These are phyloP conservation scores for Calcarisporium arbuscula DNA, from an alignment of 2,329 filamentous ascomycete genomes.

Conservation along the genomic window DNA sequence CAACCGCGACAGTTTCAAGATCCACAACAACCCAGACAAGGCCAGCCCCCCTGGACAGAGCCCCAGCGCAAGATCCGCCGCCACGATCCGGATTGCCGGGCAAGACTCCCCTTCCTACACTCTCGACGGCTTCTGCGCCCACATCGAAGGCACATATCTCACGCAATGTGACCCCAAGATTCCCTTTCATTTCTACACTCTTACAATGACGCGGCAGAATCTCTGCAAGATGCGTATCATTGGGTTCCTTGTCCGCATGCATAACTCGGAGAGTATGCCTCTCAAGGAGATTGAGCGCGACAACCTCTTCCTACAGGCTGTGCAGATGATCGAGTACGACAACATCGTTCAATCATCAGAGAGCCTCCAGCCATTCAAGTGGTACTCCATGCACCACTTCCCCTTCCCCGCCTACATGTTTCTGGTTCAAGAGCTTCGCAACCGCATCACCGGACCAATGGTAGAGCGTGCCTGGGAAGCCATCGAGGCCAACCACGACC, in stretches of 20 bases:
- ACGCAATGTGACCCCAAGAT: conserved; percentile 51
- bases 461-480: conserved; percentile 54
- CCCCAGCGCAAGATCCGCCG: conserved; percentile 16
- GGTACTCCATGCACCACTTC: conserved; percentile 55
- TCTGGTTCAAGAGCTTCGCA: conserved; percentile 48
- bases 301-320: conserved; percentile 46
- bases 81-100: conserved; percentile 40
- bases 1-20: conserved; percentile 28
- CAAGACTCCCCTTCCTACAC: conserved; percentile 43
- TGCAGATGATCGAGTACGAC: conserved; percentile 54
- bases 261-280: conserved; percentile 29
- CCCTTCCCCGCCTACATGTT: conserved; percentile 58
- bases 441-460: conserved; percentile 45
- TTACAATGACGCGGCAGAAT: conserved; percentile 49
- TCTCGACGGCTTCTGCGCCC: conserved; percentile 45
- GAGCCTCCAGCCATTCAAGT: conserved; percentile 45
- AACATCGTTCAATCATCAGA: conserved; percentile 47
- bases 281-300: conserved; percentile 44
- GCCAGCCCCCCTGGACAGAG: conserved; percentile 15
- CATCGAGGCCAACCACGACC: conserved; percentile 48
- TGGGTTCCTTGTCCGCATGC: conserved; percentile 45
- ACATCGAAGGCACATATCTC: conserved; percentile 52
- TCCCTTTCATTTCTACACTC: conserved; percentile 52
- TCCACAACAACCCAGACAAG: conserved; percentile 21
- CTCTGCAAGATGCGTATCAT: conserved; percentile 52